Conservation (phyloP, 2,329 filamentous ascomycete genomes). For the Cladosporium sp. region DNA sequence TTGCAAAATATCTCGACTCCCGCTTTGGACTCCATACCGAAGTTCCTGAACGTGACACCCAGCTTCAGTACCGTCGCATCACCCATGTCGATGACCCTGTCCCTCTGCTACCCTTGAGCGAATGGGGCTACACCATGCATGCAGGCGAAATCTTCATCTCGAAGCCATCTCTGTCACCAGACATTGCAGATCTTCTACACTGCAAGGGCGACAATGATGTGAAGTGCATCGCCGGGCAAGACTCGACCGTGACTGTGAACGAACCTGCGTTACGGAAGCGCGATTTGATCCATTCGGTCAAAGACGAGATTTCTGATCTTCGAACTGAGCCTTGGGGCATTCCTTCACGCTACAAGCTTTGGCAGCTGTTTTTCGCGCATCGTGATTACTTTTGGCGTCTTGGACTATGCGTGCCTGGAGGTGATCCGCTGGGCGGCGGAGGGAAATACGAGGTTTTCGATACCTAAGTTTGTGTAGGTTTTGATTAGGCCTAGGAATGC, state of each 20-base stretch:
- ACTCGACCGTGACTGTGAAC: slow-evolving; percentile 27
- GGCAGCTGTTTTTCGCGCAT: slow-evolving; percentile 90
- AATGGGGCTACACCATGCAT: slow-evolving; percentile 86
- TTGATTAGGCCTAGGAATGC: no score
- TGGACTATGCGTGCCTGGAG: slow-evolving; percentile 73
- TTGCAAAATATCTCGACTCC: slow-evolving; percentile 52
- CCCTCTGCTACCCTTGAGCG: slow-evolving; percentile 74
- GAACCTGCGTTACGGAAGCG: slow-evolving; percentile 2
- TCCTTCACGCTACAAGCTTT: slow-evolving; percentile 66
- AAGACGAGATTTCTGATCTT: slow-evolving; percentile 31
- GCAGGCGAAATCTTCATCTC: slow-evolving; percentile 83
- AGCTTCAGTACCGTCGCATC: slow-evolving; percentile 63
- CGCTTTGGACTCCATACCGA: slow-evolving; percentile 42
- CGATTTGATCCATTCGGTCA: slow-evolving; percentile 21
- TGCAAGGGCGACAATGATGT: slow-evolving; percentile 71
- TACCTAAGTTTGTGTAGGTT: no score
- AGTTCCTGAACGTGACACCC: slow-evolving; percentile 15
- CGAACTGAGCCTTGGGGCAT: slow-evolving; percentile 32
- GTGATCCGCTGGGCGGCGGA: slow-evolving; percentile 28
- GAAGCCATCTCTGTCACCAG: slow-evolving; percentile 65
- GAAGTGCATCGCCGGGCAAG: slow-evolving; percentile 64
- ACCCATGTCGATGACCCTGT: slow-evolving; percentile 87
- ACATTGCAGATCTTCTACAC: slow-evolving; percentile 61
- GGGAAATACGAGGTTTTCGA: slow-evolving; percentile 17
- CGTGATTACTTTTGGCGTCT: slow-evolving; percentile 95